phyloP scores from a whole-genome alignment of 495 filamentous ascomycete genomes.

The Neurospora africana region DNA sequence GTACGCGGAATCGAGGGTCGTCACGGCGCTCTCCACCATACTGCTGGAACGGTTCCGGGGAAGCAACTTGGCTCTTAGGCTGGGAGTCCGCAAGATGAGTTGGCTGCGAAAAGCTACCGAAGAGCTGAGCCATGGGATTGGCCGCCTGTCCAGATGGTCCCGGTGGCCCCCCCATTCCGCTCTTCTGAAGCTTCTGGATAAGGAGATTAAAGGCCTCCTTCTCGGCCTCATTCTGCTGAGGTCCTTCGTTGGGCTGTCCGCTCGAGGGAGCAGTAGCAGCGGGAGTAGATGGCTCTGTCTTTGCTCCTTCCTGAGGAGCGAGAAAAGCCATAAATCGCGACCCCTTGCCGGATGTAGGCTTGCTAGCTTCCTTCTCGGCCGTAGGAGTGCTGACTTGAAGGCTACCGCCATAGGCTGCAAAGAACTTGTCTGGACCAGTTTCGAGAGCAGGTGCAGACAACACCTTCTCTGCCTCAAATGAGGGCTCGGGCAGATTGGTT shows the following conservation, averaged over 20 bases:
- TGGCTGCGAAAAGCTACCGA: constrained; percentile 20
- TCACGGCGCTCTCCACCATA: constrained; percentile 33
- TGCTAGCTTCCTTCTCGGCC: constrained; percentile 32
- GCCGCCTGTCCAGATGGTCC: constrained; percentile 8
- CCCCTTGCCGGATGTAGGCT: constrained; percentile 43
- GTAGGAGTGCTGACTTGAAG: constrained; percentile 25
- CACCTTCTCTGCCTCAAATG: constrained; percentile 36
- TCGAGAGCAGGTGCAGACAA: constrained; percentile 51
- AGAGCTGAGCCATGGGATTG: constrained; percentile 7
- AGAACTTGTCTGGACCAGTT: constrained; percentile 67
- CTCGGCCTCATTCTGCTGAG: constrained; percentile 54
- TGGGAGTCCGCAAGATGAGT: constrained; percentile 16
- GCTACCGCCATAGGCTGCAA: constrained; percentile 50
- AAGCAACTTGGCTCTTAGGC: constrained; percentile 24
- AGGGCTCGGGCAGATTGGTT: constrained; percentile 16
- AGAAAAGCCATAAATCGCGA: constrained; percentile 85
- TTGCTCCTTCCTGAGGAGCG: constrained; percentile 47
- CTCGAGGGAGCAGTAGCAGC: constrained; percentile 14
- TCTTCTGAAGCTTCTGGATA: constrained; percentile 62
- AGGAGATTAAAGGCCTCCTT: constrained; percentile 86
- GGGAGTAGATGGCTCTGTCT: constrained; percentile 40
- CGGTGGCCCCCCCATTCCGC: constrained; percentile 15
- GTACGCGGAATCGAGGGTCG: constrained; percentile 20
- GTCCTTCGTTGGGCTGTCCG: neutral
- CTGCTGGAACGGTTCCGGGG: constrained; percentile 33